Base-by-base conservation (phyloP, 345 rosid genomes). In the Salix brachista region DNA sequence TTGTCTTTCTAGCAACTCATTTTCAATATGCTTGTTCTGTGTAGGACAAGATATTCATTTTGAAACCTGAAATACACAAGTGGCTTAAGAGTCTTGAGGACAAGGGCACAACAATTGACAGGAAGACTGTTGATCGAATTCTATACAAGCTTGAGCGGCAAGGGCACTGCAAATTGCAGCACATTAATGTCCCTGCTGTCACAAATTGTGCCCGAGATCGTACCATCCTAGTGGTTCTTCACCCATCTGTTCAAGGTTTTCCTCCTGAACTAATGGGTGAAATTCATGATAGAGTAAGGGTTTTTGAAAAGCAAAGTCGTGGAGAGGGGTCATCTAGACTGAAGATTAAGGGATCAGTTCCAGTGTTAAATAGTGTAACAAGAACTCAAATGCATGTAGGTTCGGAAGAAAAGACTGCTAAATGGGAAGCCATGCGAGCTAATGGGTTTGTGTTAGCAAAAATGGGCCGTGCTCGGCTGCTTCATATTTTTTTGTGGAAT, bases 371-470 rank as follows among this genome's bases (percentile, higher is more conserved):
- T 80, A 89, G 89, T 83, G 85, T 95, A 67, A 85, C 83, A 83
- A 90, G 98, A 85, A 88, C 88, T 80, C 92, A 79, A 77, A 72
- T 41, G 50, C 83, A 71, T 79, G 83, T 76, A 42, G 77, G 71
- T 84, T 83, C 89, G 75, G 91, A 91, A 72, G 84, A 77, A 10
- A 82, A 84, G 77, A 82, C 86, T 78, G 77, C 75, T 81, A 87
- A 81, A 81, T 84, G 87, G 58, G 98, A 90, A 81, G 90, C 92
- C 62, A 93, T 93, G 94, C 94, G 94, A 69, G 87, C 96, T 76
- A 95, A 93, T 85, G 99, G 99, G 74, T 93, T 93, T 86, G 94
- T 95, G 72, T 78, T 90, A 81, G 91, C 98, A 79, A 95, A 95
- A 88, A 93, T 95, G 98, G 90, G 91, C 69, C 96, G 98, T 23